Conservation (phyloP, 352 stramenopile genomes). For the Pythium phragmitis region DNA sequence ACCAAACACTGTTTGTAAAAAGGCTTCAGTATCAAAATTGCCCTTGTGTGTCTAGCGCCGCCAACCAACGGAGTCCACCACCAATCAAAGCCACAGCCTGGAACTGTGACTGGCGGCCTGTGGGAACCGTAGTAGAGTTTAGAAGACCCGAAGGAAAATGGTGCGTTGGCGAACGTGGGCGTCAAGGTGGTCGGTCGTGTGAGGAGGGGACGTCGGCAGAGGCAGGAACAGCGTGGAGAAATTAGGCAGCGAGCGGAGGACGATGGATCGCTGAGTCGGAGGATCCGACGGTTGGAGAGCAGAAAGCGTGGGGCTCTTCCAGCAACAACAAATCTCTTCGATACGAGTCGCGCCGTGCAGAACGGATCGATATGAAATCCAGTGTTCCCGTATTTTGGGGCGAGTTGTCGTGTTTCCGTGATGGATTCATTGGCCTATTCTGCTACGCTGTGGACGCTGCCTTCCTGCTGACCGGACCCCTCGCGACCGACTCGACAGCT, state of each 20-base stretch:
- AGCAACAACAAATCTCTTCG: background rate
- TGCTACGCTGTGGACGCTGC: background rate
- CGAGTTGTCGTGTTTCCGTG: background rate
- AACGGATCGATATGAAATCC: background rate
- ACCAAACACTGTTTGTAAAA: constrained; percentile 23
- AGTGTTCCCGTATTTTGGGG: background rate
- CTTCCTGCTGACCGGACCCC: background rate
- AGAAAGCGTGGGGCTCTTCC: no score
- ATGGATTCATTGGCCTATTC: background rate
- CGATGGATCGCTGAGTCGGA: background rate
- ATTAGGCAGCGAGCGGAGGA: background rate
- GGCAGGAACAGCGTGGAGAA: background rate
- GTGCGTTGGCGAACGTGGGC: constrained; percentile 32
- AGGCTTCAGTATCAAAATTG: constrained; percentile 16
- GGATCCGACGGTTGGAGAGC: background rate
- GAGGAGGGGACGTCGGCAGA: background rate
- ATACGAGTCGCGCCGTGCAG: background rate
- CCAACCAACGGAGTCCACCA: constrained; percentile 37
- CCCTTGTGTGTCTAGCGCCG: constrained; percentile 7
- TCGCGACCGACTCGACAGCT: background rate
- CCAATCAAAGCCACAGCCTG: constrained; percentile 34
- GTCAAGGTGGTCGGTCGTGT: background rate
- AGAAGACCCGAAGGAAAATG: constrained; percentile 89
- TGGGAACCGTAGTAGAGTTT: constrained; percentile 72
- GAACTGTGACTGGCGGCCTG: constrained; percentile 17